Conservation (phyloP, 106 monocot genomes). For the Cymbidium sinense region DNA sequence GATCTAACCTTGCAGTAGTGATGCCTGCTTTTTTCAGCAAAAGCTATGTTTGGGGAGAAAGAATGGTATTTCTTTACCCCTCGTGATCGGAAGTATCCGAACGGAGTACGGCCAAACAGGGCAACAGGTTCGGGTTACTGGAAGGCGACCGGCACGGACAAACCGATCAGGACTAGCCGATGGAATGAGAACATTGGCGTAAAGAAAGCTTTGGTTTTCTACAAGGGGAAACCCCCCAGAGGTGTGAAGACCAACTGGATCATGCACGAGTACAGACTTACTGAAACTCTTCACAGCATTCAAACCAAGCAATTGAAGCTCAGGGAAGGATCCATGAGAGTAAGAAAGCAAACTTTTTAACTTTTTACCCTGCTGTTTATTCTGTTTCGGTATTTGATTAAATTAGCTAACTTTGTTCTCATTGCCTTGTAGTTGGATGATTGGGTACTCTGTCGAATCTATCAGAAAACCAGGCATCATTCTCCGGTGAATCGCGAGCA, state of each 20-base stretch:
- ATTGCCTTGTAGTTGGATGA: conserved; percentile 20
- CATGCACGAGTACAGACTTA: conserved; percentile 79
- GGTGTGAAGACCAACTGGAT: conserved; percentile 64
- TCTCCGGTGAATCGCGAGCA: neutral
- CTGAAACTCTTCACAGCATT: neutral
- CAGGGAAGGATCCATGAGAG: conserved; percentile 22
- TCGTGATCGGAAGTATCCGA: conserved; percentile 27
- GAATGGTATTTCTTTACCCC: conserved; percentile 39
- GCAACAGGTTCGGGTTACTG: conserved; percentile 29
- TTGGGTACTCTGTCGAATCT: conserved; percentile 31
- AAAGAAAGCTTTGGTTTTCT: conserved; percentile 28
- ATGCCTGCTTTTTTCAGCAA: neutral
- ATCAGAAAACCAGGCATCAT: conserved; percentile 13
- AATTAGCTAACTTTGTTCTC: neutral
- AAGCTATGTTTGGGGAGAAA: conserved; percentile 24
- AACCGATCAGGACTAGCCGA: conserved; percentile 13
- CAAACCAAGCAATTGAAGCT: conserved; percentile 1
- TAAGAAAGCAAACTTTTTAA: neutral
- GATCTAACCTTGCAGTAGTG: neutral
- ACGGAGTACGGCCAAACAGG: conserved; percentile 26
- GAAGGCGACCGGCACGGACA: conserved; percentile 36
- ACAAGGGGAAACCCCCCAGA: conserved; percentile 23
- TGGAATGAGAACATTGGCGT: conserved; percentile 16
- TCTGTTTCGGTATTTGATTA: no score
- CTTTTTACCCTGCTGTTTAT: neutral